These are phyloP conservation scores for Chaetothyriales sp. DNA, from an alignment of 2,329 filamentous ascomycete genomes.

Conservation along the genomic window DNA sequence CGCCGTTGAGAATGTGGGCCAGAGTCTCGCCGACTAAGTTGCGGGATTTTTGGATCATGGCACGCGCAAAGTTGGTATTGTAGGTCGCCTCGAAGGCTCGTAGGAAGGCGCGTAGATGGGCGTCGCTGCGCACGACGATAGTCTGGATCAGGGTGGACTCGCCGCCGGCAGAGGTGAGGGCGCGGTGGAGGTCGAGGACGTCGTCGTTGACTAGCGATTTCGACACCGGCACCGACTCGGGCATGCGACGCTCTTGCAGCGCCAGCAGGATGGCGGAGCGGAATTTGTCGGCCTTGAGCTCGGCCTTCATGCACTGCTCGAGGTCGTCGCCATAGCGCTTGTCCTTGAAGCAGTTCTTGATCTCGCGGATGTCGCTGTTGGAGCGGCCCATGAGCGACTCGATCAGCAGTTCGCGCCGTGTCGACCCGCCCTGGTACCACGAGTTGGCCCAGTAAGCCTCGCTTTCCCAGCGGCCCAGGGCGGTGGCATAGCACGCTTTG, in stretches of 20 bases:
- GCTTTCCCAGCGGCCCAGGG: conserved; percentile 76
- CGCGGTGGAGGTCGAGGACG: conserved; percentile 54
- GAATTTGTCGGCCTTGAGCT: conserved; percentile 93
- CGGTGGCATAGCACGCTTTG: conserved; percentile 81
- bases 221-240: conserved; percentile 57
- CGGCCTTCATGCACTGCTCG: conserved; percentile 72
- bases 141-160: conserved; percentile 79
- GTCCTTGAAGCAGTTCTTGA: conserved; percentile 79
- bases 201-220: conserved; percentile 51
- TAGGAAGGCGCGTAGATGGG: conserved; percentile 67
- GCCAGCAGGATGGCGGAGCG: conserved; percentile 72
- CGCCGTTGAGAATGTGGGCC: conserved; percentile 86
- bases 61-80: conserved; percentile 67
- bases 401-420: conserved; percentile 74
- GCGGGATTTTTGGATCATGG: conserved; percentile 72
- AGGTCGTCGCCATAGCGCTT: conserved; percentile 80
- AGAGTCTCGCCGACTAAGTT: conserved; percentile 91
- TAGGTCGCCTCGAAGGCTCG: conserved; percentile 59
- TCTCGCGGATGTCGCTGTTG: conserved; percentile 71
- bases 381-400: conserved; percentile 81
- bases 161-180: conserved; percentile 62
- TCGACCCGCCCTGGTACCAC: conserved; percentile 84
- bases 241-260: conserved; percentile 69
- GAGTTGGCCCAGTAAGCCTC: conserved; percentile 98
- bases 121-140: conserved; percentile 64